Evolutionary conservation across 192 early-diverging fungal genomes (phyloP).

Genomic region (Podila horticola): DNA sequence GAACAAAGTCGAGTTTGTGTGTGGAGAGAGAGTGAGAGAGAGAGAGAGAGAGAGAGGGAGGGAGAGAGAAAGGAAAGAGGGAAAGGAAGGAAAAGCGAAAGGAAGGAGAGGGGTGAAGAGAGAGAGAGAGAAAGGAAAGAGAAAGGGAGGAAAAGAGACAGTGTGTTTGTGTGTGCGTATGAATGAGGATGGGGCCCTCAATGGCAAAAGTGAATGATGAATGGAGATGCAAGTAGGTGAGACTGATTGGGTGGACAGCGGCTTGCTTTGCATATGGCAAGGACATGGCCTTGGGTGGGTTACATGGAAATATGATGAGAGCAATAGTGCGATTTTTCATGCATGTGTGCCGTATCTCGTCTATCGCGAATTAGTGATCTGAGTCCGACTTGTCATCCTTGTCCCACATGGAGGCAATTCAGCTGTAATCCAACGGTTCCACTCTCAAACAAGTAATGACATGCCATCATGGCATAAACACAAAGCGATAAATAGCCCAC

Average conservation of each 20-base stretch:
- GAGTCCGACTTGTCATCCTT: too few species aligned
- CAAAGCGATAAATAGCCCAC: too few species aligned
- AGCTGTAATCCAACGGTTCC: too few species aligned
- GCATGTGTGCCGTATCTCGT: too few species aligned
- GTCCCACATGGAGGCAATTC: too few species aligned
- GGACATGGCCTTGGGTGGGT: neutral
- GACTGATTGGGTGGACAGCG: neutral
- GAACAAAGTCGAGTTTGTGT: neutral
- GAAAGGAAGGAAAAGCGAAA: neutral
- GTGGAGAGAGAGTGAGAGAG: conserved; percentile 3
- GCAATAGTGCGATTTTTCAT: too few species aligned
- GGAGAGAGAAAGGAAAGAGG: neutral
- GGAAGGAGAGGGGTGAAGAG: neutral
- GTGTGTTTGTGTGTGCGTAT: too few species aligned
- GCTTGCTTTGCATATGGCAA: neutral
- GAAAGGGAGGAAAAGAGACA: neutral
- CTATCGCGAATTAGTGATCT: too few species aligned
- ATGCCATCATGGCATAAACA: too few species aligned
- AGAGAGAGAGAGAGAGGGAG: neutral
- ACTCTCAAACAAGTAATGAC: too few species aligned
- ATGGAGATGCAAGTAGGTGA: neutral
- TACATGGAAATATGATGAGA: neutral
- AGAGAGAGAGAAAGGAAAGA: neutral
- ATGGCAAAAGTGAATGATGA: too few species aligned
- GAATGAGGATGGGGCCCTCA: neutral